Evolutionary conservation across 495 filamentous ascomycete genomes (phyloP), one percentile per base, ranked within the genome.

Genomic region (Aspergillus asperescens): DNA sequence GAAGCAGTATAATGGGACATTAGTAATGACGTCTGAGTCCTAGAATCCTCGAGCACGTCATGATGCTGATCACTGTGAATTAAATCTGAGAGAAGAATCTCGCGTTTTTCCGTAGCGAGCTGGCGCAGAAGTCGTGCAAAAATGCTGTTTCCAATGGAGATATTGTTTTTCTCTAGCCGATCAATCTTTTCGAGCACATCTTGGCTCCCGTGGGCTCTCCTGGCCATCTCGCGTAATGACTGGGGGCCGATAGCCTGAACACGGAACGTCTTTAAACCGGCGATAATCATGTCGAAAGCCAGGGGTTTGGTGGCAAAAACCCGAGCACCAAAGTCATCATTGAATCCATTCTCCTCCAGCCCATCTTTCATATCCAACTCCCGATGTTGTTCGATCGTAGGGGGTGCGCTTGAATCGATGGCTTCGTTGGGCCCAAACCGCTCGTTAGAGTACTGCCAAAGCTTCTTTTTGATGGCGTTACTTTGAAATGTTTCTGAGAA

Each of bases 21-120:
- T 7, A 87, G 66, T 7, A 87, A 64, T 5, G 64, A 65, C 56
- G 83, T 77, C 59, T 88, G 87, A 2, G 82, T 57, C 1, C 69
- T 34, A 0, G 41, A 40, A 63, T 95, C 82, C 48, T 89, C 87
- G 20, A 87, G 80, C 4, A 79, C 73, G 52, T 90, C 86, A 0
- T 86, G 86, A 64, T 93, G 87, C 38, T 89, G 81, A 58, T 92
- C 88, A 44, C 80, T 84, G 19, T 74, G 58, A 1, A 92, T 60
- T 2, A 94, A 59, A 50, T 78, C 73, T 10, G 75, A 64, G 9
- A 91, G 71, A 42, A 85, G 64, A 4, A 80, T 74, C 1, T 71
- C 67, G 12, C 84, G 77, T 5, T 77, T 72, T 48, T 80, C 70
- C 5, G 52, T 55, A 8, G 82, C 81, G 19, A 89, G 71, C 54